Evolutionary conservation across 2,329 filamentous ascomycete genomes (phyloP).

Genomic region (Biscogniauxia mediterranea): DNA sequence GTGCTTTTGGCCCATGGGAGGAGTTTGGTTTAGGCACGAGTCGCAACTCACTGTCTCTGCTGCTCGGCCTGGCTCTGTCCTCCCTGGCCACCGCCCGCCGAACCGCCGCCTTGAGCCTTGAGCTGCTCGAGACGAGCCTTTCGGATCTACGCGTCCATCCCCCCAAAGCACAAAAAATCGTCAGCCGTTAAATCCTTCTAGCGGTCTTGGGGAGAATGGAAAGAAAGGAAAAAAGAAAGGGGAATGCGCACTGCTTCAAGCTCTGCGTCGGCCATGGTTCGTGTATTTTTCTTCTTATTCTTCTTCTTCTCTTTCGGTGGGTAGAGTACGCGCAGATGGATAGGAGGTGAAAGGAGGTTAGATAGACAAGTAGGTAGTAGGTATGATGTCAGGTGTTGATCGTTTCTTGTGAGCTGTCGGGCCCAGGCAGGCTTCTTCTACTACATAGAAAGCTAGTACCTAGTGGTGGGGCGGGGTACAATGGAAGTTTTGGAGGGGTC

Average conservation of each 20-base stretch:
- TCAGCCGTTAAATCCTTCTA: background rate
- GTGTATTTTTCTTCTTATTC: background rate
- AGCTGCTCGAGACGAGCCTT: slow-evolving; percentile 92
- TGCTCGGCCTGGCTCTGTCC: slow-evolving; percentile 56
- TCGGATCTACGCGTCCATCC: slow-evolving; percentile 62
- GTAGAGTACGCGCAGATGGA: too few relatives aligned
- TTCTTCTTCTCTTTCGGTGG: background rate
- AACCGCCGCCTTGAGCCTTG: slow-evolving; percentile 65
- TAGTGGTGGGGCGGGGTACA: slow-evolving; percentile 12
- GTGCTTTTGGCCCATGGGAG: too few relatives aligned
- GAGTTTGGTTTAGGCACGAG: background rate
- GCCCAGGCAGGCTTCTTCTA: too few relatives aligned
- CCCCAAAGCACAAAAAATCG: background rate
- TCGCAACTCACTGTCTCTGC: slow-evolving; percentile 57
- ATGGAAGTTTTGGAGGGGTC: slow-evolving; percentile 2
- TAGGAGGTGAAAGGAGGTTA: too few relatives aligned
- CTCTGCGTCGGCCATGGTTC: slow-evolving; percentile 36
- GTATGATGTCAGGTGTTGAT: background rate
- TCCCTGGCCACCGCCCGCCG: slow-evolving; percentile 45
- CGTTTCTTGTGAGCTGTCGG: too few relatives aligned
- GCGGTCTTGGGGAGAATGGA: background rate
- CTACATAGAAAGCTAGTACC: too few relatives aligned
- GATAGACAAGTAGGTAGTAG: background rate
- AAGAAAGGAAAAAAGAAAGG: slow-evolving; percentile 9
- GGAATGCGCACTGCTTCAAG: slow-evolving; percentile 32